Percentiles rank a stretch among this genome's conserved stretches.
phyloP scores from a whole-genome alignment of 2,329 filamentous ascomycete species.

The Talaromyces atroroseus region DNA sequence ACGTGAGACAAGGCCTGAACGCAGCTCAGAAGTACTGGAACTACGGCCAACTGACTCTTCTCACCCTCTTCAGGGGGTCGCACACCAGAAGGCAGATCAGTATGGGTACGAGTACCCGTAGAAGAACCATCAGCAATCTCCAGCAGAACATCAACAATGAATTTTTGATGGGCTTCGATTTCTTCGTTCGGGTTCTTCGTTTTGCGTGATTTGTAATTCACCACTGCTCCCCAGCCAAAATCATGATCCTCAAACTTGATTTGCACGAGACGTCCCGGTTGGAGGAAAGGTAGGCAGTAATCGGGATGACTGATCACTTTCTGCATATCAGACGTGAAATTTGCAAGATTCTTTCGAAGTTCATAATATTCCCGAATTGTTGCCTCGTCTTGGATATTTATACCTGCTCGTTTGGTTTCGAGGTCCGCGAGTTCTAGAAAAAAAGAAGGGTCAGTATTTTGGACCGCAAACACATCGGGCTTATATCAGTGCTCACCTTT shows the following conservation, averaged over 20 bases:
- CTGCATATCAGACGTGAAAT: slow-evolving; percentile 82
- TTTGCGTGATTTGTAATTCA: slow-evolving; percentile 65
- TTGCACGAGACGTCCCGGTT: slow-evolving; percentile 79
- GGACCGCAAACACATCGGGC: not conserved
- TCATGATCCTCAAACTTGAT: slow-evolving; percentile 75
- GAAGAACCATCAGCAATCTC: slow-evolving; percentile 50
- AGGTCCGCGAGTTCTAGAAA: slow-evolving; percentile 69
- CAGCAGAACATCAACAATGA: slow-evolving; percentile 77
- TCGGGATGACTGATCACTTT: slow-evolving; percentile 87
- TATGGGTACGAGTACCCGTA: slow-evolving; percentile 52
- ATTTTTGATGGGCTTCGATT: slow-evolving; percentile 67
- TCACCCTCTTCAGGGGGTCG: slow-evolving; percentile 58
- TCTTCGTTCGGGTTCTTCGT: slow-evolving; percentile 63
- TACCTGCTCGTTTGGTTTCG: slow-evolving; percentile 66
- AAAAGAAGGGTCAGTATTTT: slow-evolving; percentile 21
- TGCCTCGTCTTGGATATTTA: slow-evolving; percentile 77
- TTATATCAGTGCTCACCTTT: slow-evolving; percentile 44
- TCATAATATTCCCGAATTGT: slow-evolving; percentile 94
- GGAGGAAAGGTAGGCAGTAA: slow-evolving; percentile 77
- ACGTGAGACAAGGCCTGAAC: slow-evolving; percentile 80
- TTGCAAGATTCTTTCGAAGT: slow-evolving; percentile 74
- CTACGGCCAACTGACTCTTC: slow-evolving; percentile 68
- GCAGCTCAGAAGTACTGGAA: slow-evolving; percentile 81
- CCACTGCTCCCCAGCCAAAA: slow-evolving; percentile 91
- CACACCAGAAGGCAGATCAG: slow-evolving; percentile 61